phyloP scores from a whole-genome alignment of 345 rosid species.

The Reutealis trisperma region DNA sequence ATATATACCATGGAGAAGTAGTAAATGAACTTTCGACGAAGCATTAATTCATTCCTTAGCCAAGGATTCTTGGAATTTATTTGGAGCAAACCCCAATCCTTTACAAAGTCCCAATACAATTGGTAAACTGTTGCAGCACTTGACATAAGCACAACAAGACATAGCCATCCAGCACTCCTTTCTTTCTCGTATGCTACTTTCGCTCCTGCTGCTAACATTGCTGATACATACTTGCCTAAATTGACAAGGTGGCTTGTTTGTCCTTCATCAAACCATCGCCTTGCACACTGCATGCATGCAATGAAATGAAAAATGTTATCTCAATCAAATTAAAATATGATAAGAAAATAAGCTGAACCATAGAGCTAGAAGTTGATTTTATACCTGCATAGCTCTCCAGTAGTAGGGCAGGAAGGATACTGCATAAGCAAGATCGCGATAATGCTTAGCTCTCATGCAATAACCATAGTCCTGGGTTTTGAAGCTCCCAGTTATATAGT shows the following conservation, averaged over 20 bases:
- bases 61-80: slow-evolving; percentile 88
- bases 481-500: slow-evolving; percentile 91
- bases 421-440: slow-evolving; percentile 86
- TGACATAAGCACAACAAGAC: slow-evolving; percentile 71
- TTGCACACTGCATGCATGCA: slow-evolving; percentile 63
- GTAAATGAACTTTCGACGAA: slow-evolving; percentile 81
- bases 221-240: slow-evolving; percentile 92
- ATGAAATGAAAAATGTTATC: slow-evolving; percentile 5
- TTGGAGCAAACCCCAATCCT: slow-evolving; percentile 98
- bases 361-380: neutral
- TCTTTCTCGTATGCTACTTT: slow-evolving; percentile 90
- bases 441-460: slow-evolving; percentile 75
- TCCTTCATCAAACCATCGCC: slow-evolving; percentile 97
- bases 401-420: slow-evolving; percentile 96
- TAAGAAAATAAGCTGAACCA: neutral
- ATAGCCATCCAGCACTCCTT: slow-evolving; percentile 57
- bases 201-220: slow-evolving; percentile 95
- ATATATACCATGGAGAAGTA: slow-evolving; percentile 85
- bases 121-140: slow-evolving; percentile 87
- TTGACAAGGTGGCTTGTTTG: slow-evolving; percentile 69
- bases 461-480: slow-evolving; percentile 84
- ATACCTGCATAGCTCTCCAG: slow-evolving; percentile 99
- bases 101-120: slow-evolving; percentile 97
- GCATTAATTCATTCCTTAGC: slow-evolving; percentile 95
- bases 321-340: neutral